phyloP scores from a whole-genome alignment of 495 filamentous ascomycete species.

The Venustampulla echinocandica region DNA sequence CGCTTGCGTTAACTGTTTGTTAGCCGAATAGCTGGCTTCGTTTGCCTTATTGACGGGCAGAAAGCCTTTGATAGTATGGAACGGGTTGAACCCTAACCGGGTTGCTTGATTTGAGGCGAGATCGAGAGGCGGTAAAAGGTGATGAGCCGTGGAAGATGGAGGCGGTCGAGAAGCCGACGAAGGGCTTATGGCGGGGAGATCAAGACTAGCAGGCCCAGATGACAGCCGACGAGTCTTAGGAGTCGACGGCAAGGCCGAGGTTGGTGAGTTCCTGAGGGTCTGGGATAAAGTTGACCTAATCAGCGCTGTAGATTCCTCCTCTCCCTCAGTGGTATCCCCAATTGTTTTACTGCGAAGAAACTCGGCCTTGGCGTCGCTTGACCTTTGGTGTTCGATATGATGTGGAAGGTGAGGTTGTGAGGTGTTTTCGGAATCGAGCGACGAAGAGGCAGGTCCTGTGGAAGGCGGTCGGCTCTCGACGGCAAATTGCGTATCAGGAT shows the following conservation, averaged over 20 bases:
- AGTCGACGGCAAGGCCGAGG: too few relatives aligned
- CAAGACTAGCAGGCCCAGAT: not conserved
- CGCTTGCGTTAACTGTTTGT: not conserved
- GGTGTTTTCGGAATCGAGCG: too few relatives aligned
- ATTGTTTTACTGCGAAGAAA: too few relatives aligned
- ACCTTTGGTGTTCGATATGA: too few relatives aligned
- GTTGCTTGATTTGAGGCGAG: conserved; percentile 2
- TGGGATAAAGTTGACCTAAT: too few relatives aligned
- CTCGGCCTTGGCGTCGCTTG: too few relatives aligned
- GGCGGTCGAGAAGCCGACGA: not conserved
- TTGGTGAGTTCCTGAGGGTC: too few relatives aligned
- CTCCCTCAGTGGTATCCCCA: too few relatives aligned
- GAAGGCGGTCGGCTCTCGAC: not conserved
- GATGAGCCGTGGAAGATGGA: not conserved
- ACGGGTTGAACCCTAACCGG: not conserved
- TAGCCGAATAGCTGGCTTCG: too few relatives aligned
- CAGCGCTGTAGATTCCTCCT: too few relatives aligned
- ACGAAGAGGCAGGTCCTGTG: not conserved
- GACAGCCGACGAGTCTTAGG: too few relatives aligned
- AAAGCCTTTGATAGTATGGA: conserved; percentile 12
- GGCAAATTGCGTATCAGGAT: not conserved
- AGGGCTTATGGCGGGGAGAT: not conserved
- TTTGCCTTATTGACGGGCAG: conserved; percentile 15
- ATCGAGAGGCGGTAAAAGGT: not conserved
- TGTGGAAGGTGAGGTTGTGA: too few relatives aligned